A percentile compares a stretch with the other conserved stretches of the same genome.
These are phyloP conservation scores for Termitomyces eurrhizus DNA, from an alignment of 768 basidiomycete species.

Conservation along the genomic window DNA sequence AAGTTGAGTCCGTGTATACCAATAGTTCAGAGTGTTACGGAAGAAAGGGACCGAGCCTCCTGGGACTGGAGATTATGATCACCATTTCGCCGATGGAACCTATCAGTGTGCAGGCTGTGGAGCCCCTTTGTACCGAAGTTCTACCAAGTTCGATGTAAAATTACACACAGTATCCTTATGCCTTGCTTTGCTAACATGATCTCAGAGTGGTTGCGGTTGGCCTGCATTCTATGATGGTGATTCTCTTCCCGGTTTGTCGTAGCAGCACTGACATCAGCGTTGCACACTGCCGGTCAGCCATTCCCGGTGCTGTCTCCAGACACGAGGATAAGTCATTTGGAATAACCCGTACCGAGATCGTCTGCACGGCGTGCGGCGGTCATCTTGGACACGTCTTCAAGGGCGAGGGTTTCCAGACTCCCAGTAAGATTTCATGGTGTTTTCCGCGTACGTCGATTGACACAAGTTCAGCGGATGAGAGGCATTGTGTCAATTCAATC, in stretches of 20 bases:
- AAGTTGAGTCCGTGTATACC: background rate
- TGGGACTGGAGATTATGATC: slow-evolving; percentile 77
- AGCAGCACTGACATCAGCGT: slow-evolving; percentile 3
- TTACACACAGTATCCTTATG: background rate
- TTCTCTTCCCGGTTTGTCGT: slow-evolving; percentile 5
- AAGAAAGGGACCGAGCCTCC: slow-evolving; percentile 84
- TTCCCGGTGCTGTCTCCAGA: slow-evolving; percentile 82
- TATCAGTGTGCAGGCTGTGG: slow-evolving; percentile 80
- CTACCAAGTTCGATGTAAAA: slow-evolving; percentile 78
- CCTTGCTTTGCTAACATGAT: background rate
- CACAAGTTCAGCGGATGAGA: slow-evolving; percentile 58
- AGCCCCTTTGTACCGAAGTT: slow-evolving; percentile 82
- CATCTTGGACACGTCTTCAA: slow-evolving; percentile 96
- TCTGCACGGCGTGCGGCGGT: slow-evolving; percentile 86
- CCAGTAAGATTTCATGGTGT: slow-evolving; percentile 47
- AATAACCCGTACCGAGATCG: slow-evolving; percentile 79
- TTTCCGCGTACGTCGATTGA: background rate
- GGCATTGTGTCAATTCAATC: slow-evolving; percentile 88
- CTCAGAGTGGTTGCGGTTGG: slow-evolving; percentile 87
- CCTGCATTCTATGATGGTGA: slow-evolving; percentile 95
- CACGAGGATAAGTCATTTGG: slow-evolving; percentile 70
- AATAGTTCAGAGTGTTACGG: slow-evolving; percentile 79
- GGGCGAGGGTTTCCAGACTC: slow-evolving; percentile 79
- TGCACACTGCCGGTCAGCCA: slow-evolving; percentile 43
- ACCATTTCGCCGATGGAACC: slow-evolving; percentile 59